phyloP scores from a whole-genome alignment of 352 stramenopile species.

The Phytopythium helicoides region DNA sequence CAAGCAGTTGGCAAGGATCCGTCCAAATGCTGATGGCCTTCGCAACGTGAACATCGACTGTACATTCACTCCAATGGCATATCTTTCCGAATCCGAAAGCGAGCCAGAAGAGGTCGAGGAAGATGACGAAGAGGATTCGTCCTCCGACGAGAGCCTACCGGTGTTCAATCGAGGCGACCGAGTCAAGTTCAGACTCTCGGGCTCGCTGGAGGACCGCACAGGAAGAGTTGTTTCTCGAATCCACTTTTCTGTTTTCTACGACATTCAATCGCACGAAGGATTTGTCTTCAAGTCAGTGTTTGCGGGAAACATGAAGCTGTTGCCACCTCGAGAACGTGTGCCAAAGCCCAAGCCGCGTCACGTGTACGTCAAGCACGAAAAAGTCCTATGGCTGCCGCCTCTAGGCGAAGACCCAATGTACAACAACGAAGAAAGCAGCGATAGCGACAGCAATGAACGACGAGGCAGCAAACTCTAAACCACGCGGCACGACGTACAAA shows the following conservation, averaged over 20 bases:
- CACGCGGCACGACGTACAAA: slow-evolving; percentile 31
- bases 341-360: slow-evolving; percentile 10
- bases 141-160: slow-evolving; percentile 19
- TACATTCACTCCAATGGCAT: slow-evolving; percentile 36
- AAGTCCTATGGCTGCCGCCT: slow-evolving; percentile 31
- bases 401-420: slow-evolving; percentile 14
- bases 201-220: slow-evolving; percentile 19
- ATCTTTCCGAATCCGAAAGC: slow-evolving; percentile 23
- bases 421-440: not conserved
- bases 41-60: slow-evolving; percentile 42
- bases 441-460: not conserved
- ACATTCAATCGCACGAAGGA: slow-evolving; percentile 42
- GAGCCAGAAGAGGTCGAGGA: slow-evolving; percentile 20
- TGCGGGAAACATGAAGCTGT: slow-evolving; percentile 40
- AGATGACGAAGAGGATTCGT: slow-evolving; percentile 18
- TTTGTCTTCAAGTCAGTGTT: slow-evolving; percentile 41
- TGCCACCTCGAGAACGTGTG: slow-evolving; percentile 15
- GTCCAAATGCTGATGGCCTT: slow-evolving; percentile 44
- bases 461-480: not conserved
- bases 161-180: slow-evolving; percentile 48
- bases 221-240: slow-evolving; percentile 19
- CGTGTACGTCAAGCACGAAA: slow-evolving; percentile 29
- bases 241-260: slow-evolving; percentile 50
- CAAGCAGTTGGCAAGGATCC: slow-evolving; percentile 40
- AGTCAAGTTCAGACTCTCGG: slow-evolving; percentile 47